Evolutionary conservation across 441 rosid genomes (phyloP).

Genomic region (Pelargonium exstipulatum): DNA sequence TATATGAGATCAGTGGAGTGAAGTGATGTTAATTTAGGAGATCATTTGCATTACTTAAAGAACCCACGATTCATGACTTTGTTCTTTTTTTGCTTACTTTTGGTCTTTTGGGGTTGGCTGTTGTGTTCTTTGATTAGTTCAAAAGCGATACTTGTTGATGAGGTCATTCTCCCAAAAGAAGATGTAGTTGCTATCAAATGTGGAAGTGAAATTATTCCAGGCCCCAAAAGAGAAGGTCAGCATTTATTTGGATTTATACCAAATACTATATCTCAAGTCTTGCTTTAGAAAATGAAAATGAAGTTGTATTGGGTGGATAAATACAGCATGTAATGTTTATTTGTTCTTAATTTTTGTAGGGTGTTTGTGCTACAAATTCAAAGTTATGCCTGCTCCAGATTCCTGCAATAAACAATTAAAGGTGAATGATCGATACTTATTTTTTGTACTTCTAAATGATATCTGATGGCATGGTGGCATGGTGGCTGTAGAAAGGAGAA

Average conservation of each 20-base stretch:
- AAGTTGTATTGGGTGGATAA: not conserved
- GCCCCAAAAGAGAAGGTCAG: conserved; percentile 57
- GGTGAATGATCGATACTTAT: conserved; percentile 38
- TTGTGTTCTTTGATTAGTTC: conserved; percentile 37
- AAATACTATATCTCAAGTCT: not conserved
- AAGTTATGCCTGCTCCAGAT: conserved; percentile 42
- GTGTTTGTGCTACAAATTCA: conserved; percentile 59
- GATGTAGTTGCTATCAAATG: conserved; percentile 43
- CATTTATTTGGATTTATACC: conserved; percentile 1
- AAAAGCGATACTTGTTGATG: conserved; percentile 60
- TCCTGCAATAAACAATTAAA: conserved; percentile 37
- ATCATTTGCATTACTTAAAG: not conserved
- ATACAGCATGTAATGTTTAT: not conserved
- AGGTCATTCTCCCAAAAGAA: conserved; percentile 37
- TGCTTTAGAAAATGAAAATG: not conserved
- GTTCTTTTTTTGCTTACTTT: conserved; percentile 8
- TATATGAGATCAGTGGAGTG: not conserved
- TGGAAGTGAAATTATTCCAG: conserved; percentile 68
- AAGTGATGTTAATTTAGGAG: not conserved
- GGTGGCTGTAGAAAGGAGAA: too few relatives aligned
- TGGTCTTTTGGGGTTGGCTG: conserved; percentile 1
- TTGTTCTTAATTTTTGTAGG: conserved; percentile 35
- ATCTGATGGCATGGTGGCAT: not conserved
- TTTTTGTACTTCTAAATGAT: too few relatives aligned
- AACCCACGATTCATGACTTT: conserved; percentile 4